A percentile compares a stretch with the other conserved stretches of the same genome.
Evolutionary conservation across 2,329 filamentous ascomycete species (phyloP).

Genomic region (Capronia americana): DNA sequence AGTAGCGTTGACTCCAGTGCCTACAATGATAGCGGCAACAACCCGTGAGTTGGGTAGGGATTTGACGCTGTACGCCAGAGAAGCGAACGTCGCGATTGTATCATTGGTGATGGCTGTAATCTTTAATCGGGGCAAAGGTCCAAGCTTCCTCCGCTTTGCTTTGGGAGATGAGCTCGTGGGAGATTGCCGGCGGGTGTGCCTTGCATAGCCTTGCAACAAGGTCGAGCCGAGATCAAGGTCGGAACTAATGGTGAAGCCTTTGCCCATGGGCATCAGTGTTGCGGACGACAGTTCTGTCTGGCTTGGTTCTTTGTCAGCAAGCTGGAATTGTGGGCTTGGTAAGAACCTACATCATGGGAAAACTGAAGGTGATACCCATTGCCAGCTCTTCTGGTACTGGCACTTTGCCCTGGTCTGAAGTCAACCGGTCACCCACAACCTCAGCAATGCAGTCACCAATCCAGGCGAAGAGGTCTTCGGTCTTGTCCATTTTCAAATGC

Average conservation of each 20-base stretch:
- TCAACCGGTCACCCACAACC: constrained; percentile 65
- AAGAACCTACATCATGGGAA: constrained; percentile 55
- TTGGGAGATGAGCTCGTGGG: constrained; percentile 48
- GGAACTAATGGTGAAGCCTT: constrained; percentile 63
- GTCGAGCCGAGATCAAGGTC: constrained; percentile 62
- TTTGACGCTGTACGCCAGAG: constrained; percentile 74
- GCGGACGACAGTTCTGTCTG: constrained; percentile 62
- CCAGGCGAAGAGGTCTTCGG: constrained; percentile 79
- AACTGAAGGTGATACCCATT: constrained; percentile 59
- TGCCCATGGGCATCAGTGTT: constrained; percentile 64
- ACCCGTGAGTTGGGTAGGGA: constrained; percentile 67
- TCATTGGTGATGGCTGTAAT: constrained; percentile 83
- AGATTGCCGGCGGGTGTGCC: constrained; percentile 52
- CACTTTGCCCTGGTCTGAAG: constrained; percentile 47
- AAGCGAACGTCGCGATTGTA: constrained; percentile 78
- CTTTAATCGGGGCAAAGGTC: constrained; percentile 66
- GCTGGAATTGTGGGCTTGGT: not conserved
- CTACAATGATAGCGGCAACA: constrained; percentile 80
- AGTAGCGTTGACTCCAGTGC: constrained; percentile 81
- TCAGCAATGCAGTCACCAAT: constrained; percentile 78
- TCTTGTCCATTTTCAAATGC: constrained; percentile 74
- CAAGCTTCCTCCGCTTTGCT: constrained; percentile 52
- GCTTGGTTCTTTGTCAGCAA: constrained; percentile 42
- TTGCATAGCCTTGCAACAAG: constrained; percentile 60
- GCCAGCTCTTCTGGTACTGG: constrained; percentile 53